Conservation (phyloP, 129 eudicot genomes). For the Gnaphalium uliginosum region DNA sequence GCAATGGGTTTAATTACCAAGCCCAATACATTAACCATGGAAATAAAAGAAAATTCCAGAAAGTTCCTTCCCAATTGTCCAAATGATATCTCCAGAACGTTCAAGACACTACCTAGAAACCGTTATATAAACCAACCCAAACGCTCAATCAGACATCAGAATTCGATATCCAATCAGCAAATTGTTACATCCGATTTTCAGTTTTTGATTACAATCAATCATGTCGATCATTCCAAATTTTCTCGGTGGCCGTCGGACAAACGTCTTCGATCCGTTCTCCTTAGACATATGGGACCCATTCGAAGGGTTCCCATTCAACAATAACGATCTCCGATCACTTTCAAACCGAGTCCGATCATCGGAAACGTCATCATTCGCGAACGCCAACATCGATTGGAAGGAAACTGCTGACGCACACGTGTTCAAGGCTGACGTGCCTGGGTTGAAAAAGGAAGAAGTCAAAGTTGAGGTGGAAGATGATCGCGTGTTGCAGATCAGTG, state of each 20-base stretch:
- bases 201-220: background rate
- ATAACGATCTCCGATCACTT: conserved; percentile 2
- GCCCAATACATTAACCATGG: background rate
- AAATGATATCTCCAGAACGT: conserved; percentile 27
- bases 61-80: background rate
- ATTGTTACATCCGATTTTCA: background rate
- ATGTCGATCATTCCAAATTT: conserved; percentile 40
- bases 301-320: conserved; percentile 21
- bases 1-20: background rate
- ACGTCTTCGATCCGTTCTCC: conserved; percentile 33
- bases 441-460: conserved; percentile 58
- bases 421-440: conserved; percentile 57
- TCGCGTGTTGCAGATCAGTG: conserved; percentile 49
- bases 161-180: conserved; percentile 14
- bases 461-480: conserved; percentile 58
- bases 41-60: conserved; percentile 12
- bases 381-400: conserved; percentile 46
- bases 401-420: conserved; percentile 49
- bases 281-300: conserved; percentile 36
- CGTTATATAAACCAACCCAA: conserved; percentile 11
- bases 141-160: conserved; percentile 1
- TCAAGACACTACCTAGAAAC: conserved; percentile 10
- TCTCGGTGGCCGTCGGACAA: conserved; percentile 34
- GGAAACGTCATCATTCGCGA: conserved; percentile 25
- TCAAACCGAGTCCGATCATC: conserved; percentile 19